phyloP scores from a whole-genome alignment of 2,329 filamentous ascomycete genomes.

The Exophiala mesophila region DNA sequence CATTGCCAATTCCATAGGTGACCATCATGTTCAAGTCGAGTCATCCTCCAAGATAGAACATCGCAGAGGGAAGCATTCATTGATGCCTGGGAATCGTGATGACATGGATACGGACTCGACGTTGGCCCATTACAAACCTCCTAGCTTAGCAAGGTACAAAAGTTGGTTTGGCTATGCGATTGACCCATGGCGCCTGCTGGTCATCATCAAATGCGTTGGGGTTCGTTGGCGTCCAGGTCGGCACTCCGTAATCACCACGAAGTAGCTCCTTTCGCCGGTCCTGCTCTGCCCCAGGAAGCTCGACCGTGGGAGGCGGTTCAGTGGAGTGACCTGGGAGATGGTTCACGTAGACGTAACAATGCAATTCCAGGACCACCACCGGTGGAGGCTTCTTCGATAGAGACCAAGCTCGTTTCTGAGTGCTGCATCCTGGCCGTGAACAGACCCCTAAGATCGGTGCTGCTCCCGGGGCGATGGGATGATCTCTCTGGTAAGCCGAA shows the following conservation, averaged over 20 bases:
- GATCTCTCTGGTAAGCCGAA: constrained; percentile 9
- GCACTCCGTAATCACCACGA: constrained; percentile 4
- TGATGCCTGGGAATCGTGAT: neutral
- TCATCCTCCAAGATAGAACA: constrained; percentile 1
- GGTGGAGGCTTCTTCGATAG: constrained; percentile 3
- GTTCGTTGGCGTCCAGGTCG: constrained; percentile 2
- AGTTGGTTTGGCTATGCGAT: constrained; percentile 8
- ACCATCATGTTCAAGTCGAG: constrained; percentile 1
- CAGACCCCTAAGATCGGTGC: constrained; percentile 2
- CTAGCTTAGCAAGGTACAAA: constrained; percentile 9
- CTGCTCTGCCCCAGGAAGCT: constrained; percentile 8
- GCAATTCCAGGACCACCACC: constrained; percentile 3
- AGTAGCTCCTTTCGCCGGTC: constrained; percentile 6
- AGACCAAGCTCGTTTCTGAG: constrained; percentile 7
- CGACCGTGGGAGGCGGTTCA: constrained; percentile 1
- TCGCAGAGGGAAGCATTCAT: constrained; percentile 1
- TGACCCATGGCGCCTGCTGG: constrained; percentile 2
- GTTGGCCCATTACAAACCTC: constrained; percentile 4
- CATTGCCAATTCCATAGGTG: constrained; percentile 6
- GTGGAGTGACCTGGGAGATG: constrained; percentile 1
- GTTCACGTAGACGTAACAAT: constrained; percentile 6
- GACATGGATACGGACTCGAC: constrained; percentile 3
- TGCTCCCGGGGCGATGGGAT: constrained; percentile 9
- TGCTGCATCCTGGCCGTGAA: constrained; percentile 5
- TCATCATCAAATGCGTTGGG: neutral